Conservation (phyloP, 176 grass and related monocot species). For the Rhipidocladum racemiflorum region DNA sequence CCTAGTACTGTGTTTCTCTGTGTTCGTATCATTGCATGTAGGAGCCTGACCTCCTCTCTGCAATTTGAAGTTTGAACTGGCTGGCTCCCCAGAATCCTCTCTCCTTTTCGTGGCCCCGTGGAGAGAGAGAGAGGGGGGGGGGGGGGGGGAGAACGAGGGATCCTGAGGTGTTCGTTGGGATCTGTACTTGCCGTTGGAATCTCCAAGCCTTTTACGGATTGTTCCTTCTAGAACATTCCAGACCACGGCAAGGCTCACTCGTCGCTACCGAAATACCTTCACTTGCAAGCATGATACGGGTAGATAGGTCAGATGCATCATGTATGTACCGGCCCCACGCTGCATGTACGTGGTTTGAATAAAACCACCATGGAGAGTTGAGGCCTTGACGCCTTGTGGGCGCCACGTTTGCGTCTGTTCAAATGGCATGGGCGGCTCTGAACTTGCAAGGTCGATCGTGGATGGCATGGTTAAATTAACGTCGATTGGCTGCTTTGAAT, state of each 20-base stretch:
- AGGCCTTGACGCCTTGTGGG: no score
- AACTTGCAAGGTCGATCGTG: background rate
- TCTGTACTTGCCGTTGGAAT: background rate
- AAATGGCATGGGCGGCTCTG: background rate
- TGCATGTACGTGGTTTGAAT: background rate
- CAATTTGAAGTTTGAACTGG: background rate
- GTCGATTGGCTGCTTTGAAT: background rate
- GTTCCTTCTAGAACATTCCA: constrained; percentile 6
- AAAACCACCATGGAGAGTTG: background rate
- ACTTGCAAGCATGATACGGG: background rate
- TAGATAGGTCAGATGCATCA: background rate
- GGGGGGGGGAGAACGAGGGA: no score
- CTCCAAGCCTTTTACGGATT: background rate
- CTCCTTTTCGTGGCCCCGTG: background rate
- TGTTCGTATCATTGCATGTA: no score
- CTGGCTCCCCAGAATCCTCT: background rate
- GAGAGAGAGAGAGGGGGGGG: background rate
- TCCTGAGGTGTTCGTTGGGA: background rate
- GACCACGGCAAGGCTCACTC: background rate
- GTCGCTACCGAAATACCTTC: background rate
- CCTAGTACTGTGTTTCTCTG: background rate
- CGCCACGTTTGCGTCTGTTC: background rate
- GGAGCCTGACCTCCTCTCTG: background rate
- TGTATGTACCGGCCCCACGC: background rate
- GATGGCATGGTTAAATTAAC: background rate